A percentile compares a stretch with the other conserved stretches of the same genome.
Evolutionary conservation across 2,329 filamentous ascomycete genomes (phyloP).

Genomic region (Cercospora beticola): DNA sequence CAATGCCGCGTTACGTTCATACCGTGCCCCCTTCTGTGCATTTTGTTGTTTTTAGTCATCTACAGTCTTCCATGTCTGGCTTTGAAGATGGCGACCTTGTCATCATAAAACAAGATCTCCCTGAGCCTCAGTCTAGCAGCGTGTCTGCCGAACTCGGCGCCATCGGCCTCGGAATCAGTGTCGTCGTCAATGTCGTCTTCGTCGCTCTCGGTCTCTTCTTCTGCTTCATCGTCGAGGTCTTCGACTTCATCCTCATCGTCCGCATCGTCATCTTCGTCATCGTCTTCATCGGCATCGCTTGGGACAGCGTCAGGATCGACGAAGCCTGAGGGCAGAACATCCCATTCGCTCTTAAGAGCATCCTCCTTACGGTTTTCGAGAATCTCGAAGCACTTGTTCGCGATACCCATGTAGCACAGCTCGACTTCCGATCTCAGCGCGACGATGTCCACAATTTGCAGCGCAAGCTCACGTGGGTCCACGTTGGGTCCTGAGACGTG

Average conservation of each 20-base stretch:
- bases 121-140: constrained; percentile 59
- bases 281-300: constrained; percentile 50
- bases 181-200: constrained; percentile 17
- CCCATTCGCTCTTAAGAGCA: constrained; percentile 47
- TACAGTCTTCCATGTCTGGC: constrained; percentile 61
- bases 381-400: constrained; percentile 79
- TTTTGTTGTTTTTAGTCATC: neutral
- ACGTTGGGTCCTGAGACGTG: constrained; percentile 56
- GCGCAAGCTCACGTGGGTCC: constrained; percentile 68
- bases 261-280: constrained; percentile 52
- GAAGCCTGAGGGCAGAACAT: constrained; percentile 38
- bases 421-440: constrained; percentile 72
- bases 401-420: constrained; percentile 74
- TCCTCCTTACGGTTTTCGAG: constrained; percentile 58
- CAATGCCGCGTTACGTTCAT: neutral
- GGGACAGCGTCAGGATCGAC: constrained; percentile 49
- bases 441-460: constrained; percentile 76
- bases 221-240: constrained; percentile 45
- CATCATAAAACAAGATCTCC: constrained; percentile 82
- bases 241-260: constrained; percentile 53
- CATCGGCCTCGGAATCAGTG: constrained; percentile 17
- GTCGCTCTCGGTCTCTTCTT: constrained; percentile 44
- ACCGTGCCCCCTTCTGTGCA: neutral
- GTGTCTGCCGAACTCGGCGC: constrained; percentile 15
- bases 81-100: constrained; percentile 78